Evolutionary conservation across 164 flowering plant genomes (phyloP), one percentile per base, ranked within the genome.

Genomic region (Tetracentron sinense): DNA sequence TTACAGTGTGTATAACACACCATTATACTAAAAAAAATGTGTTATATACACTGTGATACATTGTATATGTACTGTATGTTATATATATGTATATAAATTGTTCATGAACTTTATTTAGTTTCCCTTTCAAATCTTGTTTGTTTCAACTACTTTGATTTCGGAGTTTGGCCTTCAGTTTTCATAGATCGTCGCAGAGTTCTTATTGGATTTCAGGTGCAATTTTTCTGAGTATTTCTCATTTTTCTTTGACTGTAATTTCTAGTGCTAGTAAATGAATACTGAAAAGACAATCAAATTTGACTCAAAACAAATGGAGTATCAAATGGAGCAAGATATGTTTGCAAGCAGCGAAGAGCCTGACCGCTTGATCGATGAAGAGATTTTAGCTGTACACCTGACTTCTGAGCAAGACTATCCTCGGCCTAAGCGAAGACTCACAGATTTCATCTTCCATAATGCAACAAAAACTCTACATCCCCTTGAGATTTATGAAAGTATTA

Each of bases 401-500:
- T 61, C 75, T 42, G 85, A 74, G 0, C 64, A 72, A 19, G 82
- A 80, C n/a, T 82, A 82, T 53, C 78, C 53, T 17, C 83, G 82
- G 7, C 84, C 89, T 0, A 80, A 75, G 51, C 81, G 98, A 69
- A 82, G 85, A 42, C 84, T 93, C 0, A 75, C 75, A 19, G 94
- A 90, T 62, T 93, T 93, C 52, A 68, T 78, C 5, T 73, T 91
- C 28, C 93, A 89, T 65, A 80, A 91, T 72, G 58, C 33, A 7
- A 67, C 80, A 53, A 95, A 96, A 14, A 33, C 8, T 28, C 70
- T 81, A 8, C 89, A 80, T 67, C 87, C 87, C 0, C 42, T 91
- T 62, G 96, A 93, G 74, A 81, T 87, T 84, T 66, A 76, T 29
- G 96, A 89, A 79, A 80, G 81, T 38, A 73, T 77, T 59, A 87